Percentiles rank a stretch among this genome's conserved stretches.
These are phyloP conservation scores for Penicillium odoratum DNA, from an alignment of 495 filamentous ascomycete genomes.

Conservation along the genomic window DNA sequence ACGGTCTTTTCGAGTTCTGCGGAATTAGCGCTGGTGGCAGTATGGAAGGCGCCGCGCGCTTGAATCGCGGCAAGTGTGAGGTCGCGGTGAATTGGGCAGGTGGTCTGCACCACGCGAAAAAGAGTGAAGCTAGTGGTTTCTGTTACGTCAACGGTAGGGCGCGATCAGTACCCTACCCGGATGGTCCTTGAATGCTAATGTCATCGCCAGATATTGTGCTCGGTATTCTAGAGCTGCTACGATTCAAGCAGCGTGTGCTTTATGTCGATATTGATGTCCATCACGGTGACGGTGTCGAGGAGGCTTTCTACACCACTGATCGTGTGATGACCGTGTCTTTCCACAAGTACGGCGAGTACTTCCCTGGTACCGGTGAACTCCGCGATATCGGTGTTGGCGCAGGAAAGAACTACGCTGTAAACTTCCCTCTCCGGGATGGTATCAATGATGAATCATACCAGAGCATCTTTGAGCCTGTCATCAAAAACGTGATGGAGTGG, in stretches of 20 bases:
- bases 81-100: constrained; percentile 98
- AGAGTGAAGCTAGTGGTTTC: constrained; percentile 94
- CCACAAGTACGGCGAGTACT: constrained; percentile 99
- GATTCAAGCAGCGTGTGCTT: constrained; percentile 88
- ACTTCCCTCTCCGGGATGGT: constrained; percentile 94
- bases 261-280: constrained; percentile 99
- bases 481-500: constrained; percentile 91
- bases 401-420: constrained; percentile 93
- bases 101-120: constrained; percentile 95
- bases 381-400: constrained; percentile 91
- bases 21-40: constrained; percentile 95
- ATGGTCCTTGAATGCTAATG: constrained; percentile 8
- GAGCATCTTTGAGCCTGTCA: constrained; percentile 93
- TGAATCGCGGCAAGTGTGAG: constrained; percentile 94
- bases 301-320: constrained; percentile 97
- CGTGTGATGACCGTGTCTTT: constrained; percentile 98
- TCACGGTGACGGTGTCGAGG: constrained; percentile 96
- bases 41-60: constrained; percentile 91
- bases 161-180: background rate
- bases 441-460: constrained; percentile 93
- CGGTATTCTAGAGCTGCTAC: constrained; percentile 91
- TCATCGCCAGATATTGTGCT: constrained; percentile 79
- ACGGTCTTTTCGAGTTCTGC: constrained; percentile 97
- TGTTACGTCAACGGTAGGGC: constrained; percentile 93
- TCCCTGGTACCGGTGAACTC: constrained; percentile 94